phyloP scores from a whole-genome alignment of 2,329 filamentous ascomycete species.

The Colletotrichum falcatum region DNA sequence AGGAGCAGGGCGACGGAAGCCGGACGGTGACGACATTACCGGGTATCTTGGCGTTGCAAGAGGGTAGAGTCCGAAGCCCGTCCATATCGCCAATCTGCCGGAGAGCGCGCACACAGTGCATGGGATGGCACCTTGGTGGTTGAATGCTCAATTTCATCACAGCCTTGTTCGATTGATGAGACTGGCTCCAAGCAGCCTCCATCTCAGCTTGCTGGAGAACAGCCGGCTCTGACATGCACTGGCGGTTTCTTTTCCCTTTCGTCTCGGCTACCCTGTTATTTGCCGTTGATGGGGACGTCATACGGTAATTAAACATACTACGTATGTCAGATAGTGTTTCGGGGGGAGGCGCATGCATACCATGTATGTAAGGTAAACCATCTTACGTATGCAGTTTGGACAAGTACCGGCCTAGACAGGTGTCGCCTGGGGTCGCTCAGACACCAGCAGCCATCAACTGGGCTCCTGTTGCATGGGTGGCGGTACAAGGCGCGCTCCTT shows the following conservation, averaged over 20 bases:
- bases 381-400: constrained; percentile 25
- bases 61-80: not conserved
- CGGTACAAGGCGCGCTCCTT: constrained; percentile 6
- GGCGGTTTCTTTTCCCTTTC: constrained; percentile 15
- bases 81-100: constrained; percentile 17
- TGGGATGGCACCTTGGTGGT: not conserved
- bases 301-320: constrained; percentile 14
- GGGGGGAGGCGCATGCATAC: constrained; percentile 38
- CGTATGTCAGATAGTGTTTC: constrained; percentile 14
- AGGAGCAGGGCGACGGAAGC: constrained; percentile 28
- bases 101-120: not conserved
- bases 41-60: constrained; percentile 21
- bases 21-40: constrained; percentile 8
- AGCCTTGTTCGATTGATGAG: not conserved
- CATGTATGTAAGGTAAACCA: constrained; percentile 29
- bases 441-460: constrained; percentile 16
- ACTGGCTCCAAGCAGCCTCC: constrained; percentile 20
- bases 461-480: constrained; percentile 16
- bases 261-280: not conserved
- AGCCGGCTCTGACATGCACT: constrained; percentile 2
- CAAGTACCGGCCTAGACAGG: constrained; percentile 35
- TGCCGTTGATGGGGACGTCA: not conserved
- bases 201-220: constrained; percentile 33
- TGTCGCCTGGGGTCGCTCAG: constrained; percentile 20
- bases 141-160: constrained; percentile 20